Percentiles rank a stretch among this genome's conserved stretches.
Conservation (phyloP, 345 rosid species). For the Eucalyptus fibrosa region DNA sequence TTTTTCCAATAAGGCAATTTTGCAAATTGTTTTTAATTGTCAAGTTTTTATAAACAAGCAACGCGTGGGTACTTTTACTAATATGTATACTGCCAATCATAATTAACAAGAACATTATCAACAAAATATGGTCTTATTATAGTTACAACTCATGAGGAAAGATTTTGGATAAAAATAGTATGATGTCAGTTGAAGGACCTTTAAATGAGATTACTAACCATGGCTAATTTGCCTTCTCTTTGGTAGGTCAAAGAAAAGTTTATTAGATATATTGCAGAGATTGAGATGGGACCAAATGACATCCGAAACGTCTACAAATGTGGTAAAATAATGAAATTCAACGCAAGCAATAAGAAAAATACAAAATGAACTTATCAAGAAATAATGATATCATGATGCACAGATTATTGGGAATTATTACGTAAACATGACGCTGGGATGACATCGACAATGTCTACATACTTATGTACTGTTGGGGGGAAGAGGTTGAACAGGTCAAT, state of each 20-base stretch:
- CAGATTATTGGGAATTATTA: neutral
- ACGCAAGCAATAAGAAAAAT: neutral
- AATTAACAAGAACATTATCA: neutral
- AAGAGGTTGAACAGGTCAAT: neutral
- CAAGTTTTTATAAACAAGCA: neutral
- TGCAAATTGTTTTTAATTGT: neutral
- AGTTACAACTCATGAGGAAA: neutral
- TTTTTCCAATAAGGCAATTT: neutral
- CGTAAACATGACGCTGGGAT: neutral
- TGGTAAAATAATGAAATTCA: neutral
- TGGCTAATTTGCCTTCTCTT: neutral
- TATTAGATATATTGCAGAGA: no score
- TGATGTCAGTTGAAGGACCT: neutral
- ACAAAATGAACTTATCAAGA: neutral
- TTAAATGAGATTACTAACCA: neutral
- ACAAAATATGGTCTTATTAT: neutral
- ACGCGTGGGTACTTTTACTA: neutral
- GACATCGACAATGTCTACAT: neutral
- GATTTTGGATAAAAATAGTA: neutral
- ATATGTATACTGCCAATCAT: neutral
- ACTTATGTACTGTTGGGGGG: neutral
- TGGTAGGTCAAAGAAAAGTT: neutral
- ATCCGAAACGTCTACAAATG: neutral
- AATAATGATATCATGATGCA: neutral
- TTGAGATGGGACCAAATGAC: no score